Conservation (phyloP, 192 early-diverging fungal species). For the Geranomyces michiganensis region DNA sequence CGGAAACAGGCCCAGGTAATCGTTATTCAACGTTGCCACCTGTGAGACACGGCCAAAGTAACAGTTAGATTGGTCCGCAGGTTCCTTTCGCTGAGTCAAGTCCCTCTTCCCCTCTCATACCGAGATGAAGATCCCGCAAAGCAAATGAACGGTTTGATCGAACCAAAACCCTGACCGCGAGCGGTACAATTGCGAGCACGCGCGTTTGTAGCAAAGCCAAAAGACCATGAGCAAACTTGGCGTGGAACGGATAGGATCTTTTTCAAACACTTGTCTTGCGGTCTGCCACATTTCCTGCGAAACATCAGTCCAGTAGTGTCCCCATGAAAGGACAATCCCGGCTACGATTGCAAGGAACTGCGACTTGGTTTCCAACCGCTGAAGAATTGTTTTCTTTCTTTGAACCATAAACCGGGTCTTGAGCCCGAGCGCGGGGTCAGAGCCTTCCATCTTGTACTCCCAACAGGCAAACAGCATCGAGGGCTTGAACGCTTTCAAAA, state of each 20-base stretch:
- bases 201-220: conserved; percentile 45
- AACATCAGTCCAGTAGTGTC: conserved; percentile 24
- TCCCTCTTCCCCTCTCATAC: not conserved
- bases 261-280: not conserved
- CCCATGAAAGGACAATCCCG: not conserved
- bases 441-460: conserved; percentile 13
- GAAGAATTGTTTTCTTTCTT: conserved; percentile 9
- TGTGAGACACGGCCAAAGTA: not conserved
- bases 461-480: conserved; percentile 53
- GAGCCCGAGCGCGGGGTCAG: not conserved
- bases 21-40: conserved; percentile 43
- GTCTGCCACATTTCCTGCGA: conserved; percentile 19
- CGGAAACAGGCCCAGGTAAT: conserved; percentile 57
- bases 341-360: not conserved
- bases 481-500: conserved; percentile 45
- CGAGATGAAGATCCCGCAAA: conserved; percentile 53
- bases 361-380: not conserved
- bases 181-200: conserved; percentile 56
- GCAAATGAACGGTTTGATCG: conserved; percentile 59
- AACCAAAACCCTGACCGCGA: conserved; percentile 47
- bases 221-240: conserved; percentile 54
- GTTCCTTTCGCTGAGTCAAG: no score
- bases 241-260: conserved; percentile 34
- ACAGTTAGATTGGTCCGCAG: no score
- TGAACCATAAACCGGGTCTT: not conserved